These are phyloP conservation scores for Thermomyces lanuginosus DNA, from an alignment of 2,329 filamentous ascomycete genomes.

Conservation along the genomic window DNA sequence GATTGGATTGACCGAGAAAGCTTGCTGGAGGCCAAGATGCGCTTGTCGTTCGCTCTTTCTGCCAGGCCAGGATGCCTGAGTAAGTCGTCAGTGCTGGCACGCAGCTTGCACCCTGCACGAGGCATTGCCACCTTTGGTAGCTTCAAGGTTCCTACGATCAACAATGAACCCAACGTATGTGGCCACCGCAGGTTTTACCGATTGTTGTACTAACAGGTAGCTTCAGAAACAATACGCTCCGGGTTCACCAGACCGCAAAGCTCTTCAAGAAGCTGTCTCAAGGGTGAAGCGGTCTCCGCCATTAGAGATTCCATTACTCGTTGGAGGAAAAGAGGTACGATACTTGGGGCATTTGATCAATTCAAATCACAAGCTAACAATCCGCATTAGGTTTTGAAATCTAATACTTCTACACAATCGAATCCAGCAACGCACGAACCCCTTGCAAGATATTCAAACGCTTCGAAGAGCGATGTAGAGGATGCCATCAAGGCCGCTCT, in stretches of 20 bases:
- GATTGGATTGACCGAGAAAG: too few relatives aligned
- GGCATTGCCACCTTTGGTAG: constrained; percentile 48
- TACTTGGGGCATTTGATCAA: neutral
- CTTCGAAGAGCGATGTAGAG: constrained; percentile 57
- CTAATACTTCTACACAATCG: constrained; percentile 41
- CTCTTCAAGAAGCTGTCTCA: constrained; percentile 58
- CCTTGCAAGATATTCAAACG: constrained; percentile 73
- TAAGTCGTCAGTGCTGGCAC: constrained; percentile 1
- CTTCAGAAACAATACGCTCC: constrained; percentile 73
- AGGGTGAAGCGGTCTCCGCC: constrained; percentile 51
- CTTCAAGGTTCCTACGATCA: constrained; percentile 74
- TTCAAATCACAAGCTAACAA: neutral
- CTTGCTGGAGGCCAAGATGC: constrained; percentile 1
- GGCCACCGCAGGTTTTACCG: neutral
- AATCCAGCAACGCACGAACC: constrained; percentile 70
- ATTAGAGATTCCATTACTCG: constrained; percentile 63
- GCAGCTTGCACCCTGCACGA: constrained; percentile 8
- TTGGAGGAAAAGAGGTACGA: constrained; percentile 64
- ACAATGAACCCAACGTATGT: constrained; percentile 91
- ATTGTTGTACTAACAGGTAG: constrained; percentile 1
- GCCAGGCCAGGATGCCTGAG: constrained; percentile 1
- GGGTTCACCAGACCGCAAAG: constrained; percentile 61
- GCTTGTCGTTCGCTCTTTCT: constrained; percentile 1
- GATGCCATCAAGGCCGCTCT: constrained; percentile 71
- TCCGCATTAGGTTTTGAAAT: constrained; percentile 14